Base-by-base conservation (phyloP, 306 rosid species). In the Fragaria nilgerrensis region DNA sequence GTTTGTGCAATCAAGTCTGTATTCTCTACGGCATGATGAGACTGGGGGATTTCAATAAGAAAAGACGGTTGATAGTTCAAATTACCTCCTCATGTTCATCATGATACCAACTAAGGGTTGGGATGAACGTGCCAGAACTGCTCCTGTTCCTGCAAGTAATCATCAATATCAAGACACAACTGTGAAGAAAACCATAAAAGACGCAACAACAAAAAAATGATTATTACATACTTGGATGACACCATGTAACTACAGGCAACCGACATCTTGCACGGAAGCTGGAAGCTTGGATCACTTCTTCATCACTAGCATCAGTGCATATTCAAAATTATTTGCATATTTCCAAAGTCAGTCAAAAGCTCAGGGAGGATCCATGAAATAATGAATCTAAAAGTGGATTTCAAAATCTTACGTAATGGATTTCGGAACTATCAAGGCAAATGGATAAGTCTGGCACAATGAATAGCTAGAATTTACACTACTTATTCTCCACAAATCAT, bases 1-100 rank as follows among this genome's bases (percentile, higher is more conserved):
- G 47, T 11, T 19, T n/a, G 50, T 19, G 45, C 72, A 47, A 19
- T n/a, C 48, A 74, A 37, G 67, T 58, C 11, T 56, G n/a, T 48
- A 37, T 15, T 17, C 12, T 56, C 0, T 73, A 27, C 3, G 53
- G 5, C 23, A 48, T 36, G 25, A 12, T 37, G 25, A 44, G 41
- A 49, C 8, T 37, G 64, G 34, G 49, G n/a, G 64, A n/a, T 36
- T 59, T 50, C 15, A 15, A 16, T 77, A 73, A 25, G 79, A 85
- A 55, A 66, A 75, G 71, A 68, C 61, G 78, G 41, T 56, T 53
- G 29, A 47, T 50, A 32, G n/a, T 62, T 62, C 45, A 65, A 32
- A 80, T 88, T 92, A 95, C 99, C 99, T 95, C 89, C 97, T 90
- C 94, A 89, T 87, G 84, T 90, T 95, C 96, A 88, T 90, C 99